Evolutionary conservation across 139 green algal genomes (phyloP).

Genomic region (Chlorella sp.): DNA sequence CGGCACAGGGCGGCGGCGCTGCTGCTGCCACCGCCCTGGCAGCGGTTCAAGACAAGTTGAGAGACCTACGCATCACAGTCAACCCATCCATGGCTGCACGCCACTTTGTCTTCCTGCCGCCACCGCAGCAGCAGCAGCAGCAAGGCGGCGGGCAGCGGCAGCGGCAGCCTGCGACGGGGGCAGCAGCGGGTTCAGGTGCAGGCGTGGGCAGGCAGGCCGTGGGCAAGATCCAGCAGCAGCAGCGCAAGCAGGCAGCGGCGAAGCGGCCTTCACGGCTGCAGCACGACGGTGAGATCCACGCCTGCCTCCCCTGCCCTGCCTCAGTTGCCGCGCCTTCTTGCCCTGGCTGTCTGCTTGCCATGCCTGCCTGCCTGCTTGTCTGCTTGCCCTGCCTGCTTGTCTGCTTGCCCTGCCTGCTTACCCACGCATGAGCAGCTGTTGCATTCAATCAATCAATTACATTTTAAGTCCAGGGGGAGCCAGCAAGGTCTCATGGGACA

Average conservation of each 20-base stretch:
- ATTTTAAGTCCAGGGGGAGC: too few relatives aligned
- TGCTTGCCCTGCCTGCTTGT: background rate
- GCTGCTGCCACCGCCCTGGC: conserved; percentile 9
- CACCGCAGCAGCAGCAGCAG: conserved; percentile 11
- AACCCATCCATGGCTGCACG: conserved; percentile 35
- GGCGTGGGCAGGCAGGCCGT: background rate
- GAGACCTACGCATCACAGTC: conserved; percentile 37
- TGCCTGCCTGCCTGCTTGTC: background rate
- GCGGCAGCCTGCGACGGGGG: background rate
- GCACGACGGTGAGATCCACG: conserved; percentile 15
- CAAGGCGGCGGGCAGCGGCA: background rate
- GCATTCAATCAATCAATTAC: too few relatives aligned
- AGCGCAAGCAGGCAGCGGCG: background rate
- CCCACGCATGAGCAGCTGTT: too few relatives aligned
- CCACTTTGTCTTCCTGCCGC: conserved; percentile 32
- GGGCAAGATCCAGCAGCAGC: background rate
- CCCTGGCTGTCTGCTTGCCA: background rate
- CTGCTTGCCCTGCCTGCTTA: too few relatives aligned
- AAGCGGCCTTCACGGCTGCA: conserved; percentile 23
- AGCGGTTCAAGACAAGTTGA: background rate
- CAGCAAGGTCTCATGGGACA: too few relatives aligned
- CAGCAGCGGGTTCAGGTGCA: background rate
- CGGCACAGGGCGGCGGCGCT: conserved; percentile 45
- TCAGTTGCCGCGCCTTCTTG: background rate
- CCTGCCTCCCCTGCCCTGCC: background rate